Percentiles rank a stretch among this genome's conserved stretches.
Evolutionary conservation across 225 moss, liverwort and hornwort species (phyloP).

Genomic region (Sphagnum tenellum): DNA sequence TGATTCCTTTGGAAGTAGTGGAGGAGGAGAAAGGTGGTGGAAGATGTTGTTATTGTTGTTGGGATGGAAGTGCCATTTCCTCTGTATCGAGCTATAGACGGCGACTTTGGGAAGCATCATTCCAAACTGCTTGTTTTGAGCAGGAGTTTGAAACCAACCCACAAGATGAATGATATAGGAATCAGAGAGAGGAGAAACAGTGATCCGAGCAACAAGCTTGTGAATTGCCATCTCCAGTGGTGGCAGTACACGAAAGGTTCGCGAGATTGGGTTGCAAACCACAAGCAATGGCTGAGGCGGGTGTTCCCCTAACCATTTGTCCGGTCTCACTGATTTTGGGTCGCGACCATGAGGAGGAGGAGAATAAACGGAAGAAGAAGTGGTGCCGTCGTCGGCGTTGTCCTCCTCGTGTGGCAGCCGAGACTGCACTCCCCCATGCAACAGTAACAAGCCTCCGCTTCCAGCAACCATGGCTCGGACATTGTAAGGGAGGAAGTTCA

Average conservation of each 20-base stretch:
- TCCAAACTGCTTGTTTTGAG: not conserved
- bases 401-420: rapidly evolving
- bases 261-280: slow-evolving; percentile 24
- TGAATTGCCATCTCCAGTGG: slow-evolving; percentile 16
- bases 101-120: slow-evolving; percentile 7
- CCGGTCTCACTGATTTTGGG: slow-evolving; percentile 5
- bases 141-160: slow-evolving; percentile 22
- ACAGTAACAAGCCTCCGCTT: slow-evolving; percentile 25
- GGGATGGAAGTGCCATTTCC: slow-evolving; percentile 30
- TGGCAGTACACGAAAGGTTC: slow-evolving; percentile 22
- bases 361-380: not conserved
- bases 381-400: not conserved
- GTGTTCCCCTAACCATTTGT: slow-evolving; percentile 13
- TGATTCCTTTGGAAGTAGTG: slow-evolving; percentile 1
- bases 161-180: slow-evolving; percentile 30
- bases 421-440: slow-evolving; percentile 26
- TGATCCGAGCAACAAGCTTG: slow-evolving; percentile 16
- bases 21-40: too few relatives aligned
- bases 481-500: slow-evolving; percentile 23
- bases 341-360: not conserved
- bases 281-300: slow-evolving; percentile 21
- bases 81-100: slow-evolving; percentile 23
- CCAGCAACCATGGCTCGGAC: slow-evolving; percentile 21
- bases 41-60: not conserved
- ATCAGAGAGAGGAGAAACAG: slow-evolving; percentile 7